phyloP scores from a whole-genome alignment of 2,329 filamentous ascomycete genomes.

The Ophiostoma sp. region DNA sequence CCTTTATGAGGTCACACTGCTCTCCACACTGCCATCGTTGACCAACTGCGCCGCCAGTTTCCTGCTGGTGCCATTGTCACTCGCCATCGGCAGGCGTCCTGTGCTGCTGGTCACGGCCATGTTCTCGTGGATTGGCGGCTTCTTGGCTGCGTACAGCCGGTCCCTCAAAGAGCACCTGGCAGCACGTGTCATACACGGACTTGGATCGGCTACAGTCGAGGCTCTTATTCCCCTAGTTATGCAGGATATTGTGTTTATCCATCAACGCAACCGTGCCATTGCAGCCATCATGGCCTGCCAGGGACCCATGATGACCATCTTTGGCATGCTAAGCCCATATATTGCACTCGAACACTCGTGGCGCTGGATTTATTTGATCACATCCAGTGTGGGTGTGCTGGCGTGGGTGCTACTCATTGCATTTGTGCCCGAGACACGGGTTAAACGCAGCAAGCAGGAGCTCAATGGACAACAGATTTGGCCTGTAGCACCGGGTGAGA shows the following conservation, averaged over 20 bases:
- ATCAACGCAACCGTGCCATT: slow-evolving; percentile 35
- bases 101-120: slow-evolving; percentile 39
- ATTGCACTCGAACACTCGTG: slow-evolving; percentile 39
- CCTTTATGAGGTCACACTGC: slow-evolving; percentile 8
- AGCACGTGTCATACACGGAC: slow-evolving; percentile 39
- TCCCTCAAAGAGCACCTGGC: slow-evolving; percentile 35
- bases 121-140: slow-evolving; percentile 40
- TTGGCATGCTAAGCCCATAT: slow-evolving; percentile 38
- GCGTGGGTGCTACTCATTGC: slow-evolving; percentile 40
- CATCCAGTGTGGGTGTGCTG: slow-evolving; percentile 37
- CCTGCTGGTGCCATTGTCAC: slow-evolving; percentile 41
- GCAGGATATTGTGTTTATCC: slow-evolving; percentile 44
- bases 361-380: slow-evolving; percentile 43
- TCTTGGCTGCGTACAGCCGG: slow-evolving; percentile 40
- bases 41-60: slow-evolving; percentile 35
- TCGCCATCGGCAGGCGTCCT: slow-evolving; percentile 40
- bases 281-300: slow-evolving; percentile 27
- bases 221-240: slow-evolving; percentile 42
- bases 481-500: neutral
- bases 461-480: slow-evolving; percentile 29
- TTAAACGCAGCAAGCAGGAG: slow-evolving; percentile 29
- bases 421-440: slow-evolving; percentile 40
- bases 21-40: neutral
- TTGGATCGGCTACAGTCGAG: slow-evolving; percentile 42
- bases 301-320: slow-evolving; percentile 37